phyloP scores from a whole-genome alignment of 2,329 filamentous ascomycete genomes.

The Fusarium sp. region DNA sequence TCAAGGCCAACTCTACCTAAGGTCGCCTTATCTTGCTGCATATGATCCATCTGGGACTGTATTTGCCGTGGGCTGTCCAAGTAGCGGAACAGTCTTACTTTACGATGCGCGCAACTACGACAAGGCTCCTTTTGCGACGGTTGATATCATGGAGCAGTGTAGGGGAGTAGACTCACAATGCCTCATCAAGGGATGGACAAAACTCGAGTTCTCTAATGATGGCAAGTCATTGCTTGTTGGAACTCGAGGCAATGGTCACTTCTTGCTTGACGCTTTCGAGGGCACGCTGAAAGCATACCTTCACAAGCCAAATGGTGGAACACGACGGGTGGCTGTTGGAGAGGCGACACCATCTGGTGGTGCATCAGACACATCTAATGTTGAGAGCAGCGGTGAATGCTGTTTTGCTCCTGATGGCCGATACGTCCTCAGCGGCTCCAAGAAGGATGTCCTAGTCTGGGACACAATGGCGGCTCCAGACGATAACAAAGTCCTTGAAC shows the following conservation, averaged over 20 bases:
- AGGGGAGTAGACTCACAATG: conserved; percentile 69
- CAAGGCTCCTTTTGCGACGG: conserved; percentile 88
- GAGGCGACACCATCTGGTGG: conserved; percentile 60
- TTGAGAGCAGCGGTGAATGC: conserved; percentile 80
- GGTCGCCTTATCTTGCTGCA: conserved; percentile 85
- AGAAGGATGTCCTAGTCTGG: conserved; percentile 87
- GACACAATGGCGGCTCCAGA: conserved; percentile 75
- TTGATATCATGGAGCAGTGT: conserved; percentile 79
- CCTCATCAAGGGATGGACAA: conserved; percentile 82
- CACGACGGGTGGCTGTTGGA: conserved; percentile 67
- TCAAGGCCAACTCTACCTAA: conserved; percentile 84
- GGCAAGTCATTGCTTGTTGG: conserved; percentile 88
- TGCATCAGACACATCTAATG: conserved; percentile 52
- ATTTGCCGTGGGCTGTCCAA: conserved; percentile 89
- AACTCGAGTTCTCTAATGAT: conserved; percentile 95
- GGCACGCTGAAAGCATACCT: conserved; percentile 84
- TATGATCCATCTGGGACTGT: conserved; percentile 95
- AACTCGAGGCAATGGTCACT: conserved; percentile 88
- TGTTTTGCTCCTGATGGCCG: conserved; percentile 92
- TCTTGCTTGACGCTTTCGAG: conserved; percentile 93
- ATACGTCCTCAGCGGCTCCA: conserved; percentile 86
- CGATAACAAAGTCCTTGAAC: conserved; percentile 73
- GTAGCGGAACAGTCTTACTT: conserved; percentile 83
- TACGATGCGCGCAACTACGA: conserved; percentile 97
- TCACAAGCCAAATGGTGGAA: conserved; percentile 69